These are phyloP conservation scores for Nakazawaea siamensis DNA, from an alignment of 805 yeast genomes.

Conservation along the genomic window DNA sequence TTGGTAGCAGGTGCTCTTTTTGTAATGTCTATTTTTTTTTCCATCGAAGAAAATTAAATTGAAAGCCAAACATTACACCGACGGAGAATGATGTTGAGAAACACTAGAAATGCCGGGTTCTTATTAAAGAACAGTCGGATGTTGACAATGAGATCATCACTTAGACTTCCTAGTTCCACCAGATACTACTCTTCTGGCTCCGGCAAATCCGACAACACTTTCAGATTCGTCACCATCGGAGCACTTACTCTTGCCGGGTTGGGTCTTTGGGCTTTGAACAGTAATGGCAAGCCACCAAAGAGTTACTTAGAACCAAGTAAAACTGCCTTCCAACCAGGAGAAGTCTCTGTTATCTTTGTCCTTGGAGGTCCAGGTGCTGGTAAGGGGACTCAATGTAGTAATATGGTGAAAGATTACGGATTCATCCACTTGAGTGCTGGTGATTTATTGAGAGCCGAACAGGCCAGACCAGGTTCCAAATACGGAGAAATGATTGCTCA, in stretches of 20 bases:
- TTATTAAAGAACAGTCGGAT: no score
- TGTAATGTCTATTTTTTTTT: no score
- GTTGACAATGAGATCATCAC: no score
- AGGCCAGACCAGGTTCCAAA: slow-evolving; percentile 69
- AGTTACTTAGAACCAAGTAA: slow-evolving; percentile 23
- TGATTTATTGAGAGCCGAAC: slow-evolving; percentile 89
- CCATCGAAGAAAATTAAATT: no score
- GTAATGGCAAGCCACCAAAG: slow-evolving; percentile 14
- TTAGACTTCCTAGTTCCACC: background rate
- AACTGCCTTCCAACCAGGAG: slow-evolving; percentile 50
- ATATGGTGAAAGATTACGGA: slow-evolving; percentile 68
- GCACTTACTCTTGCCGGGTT: slow-evolving; percentile 6
- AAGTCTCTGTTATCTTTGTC: slow-evolving; percentile 78
- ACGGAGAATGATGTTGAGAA: no score
- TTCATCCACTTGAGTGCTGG: slow-evolving; percentile 96
- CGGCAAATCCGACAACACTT: background rate
- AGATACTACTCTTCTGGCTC: slow-evolving; percentile 4
- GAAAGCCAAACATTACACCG: no score
- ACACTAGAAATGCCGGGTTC: no score
- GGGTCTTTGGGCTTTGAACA: slow-evolving; percentile 3
- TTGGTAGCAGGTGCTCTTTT: no score
- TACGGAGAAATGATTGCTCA: slow-evolving; percentile 80
- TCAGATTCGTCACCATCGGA: slow-evolving; percentile 2
- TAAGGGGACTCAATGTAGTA: slow-evolving; percentile 93
- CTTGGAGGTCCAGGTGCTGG: slow-evolving; percentile 98